Base-by-base conservation (phyloP, 2,329 filamentous ascomycete species). In the Didymella segeticola region DNA sequence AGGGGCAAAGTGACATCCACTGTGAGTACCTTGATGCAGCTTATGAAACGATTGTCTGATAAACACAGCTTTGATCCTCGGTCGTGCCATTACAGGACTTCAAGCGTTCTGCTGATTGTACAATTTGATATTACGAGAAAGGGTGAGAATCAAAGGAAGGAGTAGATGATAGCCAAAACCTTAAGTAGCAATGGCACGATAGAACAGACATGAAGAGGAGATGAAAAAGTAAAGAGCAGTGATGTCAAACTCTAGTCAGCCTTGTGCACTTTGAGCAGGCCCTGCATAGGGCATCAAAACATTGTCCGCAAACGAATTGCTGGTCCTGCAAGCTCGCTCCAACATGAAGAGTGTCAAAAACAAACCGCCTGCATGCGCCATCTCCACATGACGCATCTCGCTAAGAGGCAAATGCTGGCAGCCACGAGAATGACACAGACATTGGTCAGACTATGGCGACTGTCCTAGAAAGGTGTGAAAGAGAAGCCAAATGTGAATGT, bases 1-100 rank as follows among this genome's bases (percentile, higher is more conserved):
- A 99, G 78, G 95, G 95, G 19, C 95, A 98, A 78, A 97, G 93
- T 71, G 95, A 98, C 77, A 98, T 98, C 72, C 95, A 98, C 76
- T 86, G 91, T 93, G 79, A 83, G 89, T 85, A 49, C 37, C 39
- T 34, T 12, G 34, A 49, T 34, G 19, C n/a, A n/a, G 36, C n/a
- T 17, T 23, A 34, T 20, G 22, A 20, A 29, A 38, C 11, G 57
- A 33, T 23, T 42, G 36, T 54, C 71, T 74, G 55, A 74, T 56
- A 20, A 56, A 14, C 22, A 43, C 58, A 79, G 76, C 77, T 46
- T 68, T 83, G 59, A 83, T 82, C 43, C 70, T 82, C 39, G 77
- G 80, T 38, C 73, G 80, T 53, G 80, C 80, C 43, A 82, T 82
- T 49, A 82, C 80, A 29, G 89, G 90, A 19, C 78, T 93, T 20